phyloP scores from a whole-genome alignment of 257 asterid species.

The Capsicum pubescens region DNA sequence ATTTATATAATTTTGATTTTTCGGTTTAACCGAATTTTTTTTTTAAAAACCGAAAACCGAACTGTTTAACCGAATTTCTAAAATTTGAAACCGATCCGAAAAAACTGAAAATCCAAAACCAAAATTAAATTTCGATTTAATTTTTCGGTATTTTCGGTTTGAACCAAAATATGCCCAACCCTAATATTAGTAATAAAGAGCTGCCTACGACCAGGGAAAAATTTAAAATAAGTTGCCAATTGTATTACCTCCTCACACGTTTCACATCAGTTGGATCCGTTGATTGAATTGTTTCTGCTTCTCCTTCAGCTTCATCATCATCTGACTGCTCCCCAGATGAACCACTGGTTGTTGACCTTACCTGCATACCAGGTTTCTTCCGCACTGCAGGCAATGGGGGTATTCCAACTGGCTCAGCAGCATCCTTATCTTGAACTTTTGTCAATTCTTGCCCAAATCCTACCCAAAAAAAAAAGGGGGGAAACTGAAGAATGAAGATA shows the following conservation, averaged over 20 bases:
- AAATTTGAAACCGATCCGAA: too few species aligned
- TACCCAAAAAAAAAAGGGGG: conserved; percentile 10
- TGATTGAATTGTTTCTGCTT: conserved; percentile 63
- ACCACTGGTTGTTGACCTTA: conserved; percentile 86
- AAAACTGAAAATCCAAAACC: too few species aligned
- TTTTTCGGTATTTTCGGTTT: too few species aligned
- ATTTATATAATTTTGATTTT: too few species aligned
- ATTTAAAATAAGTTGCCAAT: neutral
- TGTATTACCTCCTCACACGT: conserved; percentile 83
- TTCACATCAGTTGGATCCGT: conserved; percentile 77
- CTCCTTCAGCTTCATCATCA: conserved; percentile 93
- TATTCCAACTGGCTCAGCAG: conserved; percentile 52
- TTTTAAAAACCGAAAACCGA: too few species aligned
- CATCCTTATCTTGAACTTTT: conserved; percentile 61
- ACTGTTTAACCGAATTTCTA: too few species aligned
- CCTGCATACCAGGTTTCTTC: conserved; percentile 63
- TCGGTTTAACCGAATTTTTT: too few species aligned
- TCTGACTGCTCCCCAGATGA: conserved; percentile 89
- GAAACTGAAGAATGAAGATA: conserved; percentile 2
- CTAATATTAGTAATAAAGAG: neutral
- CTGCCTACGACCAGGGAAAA: neutral
- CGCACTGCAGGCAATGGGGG: conserved; percentile 60
- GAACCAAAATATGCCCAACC: too few species aligned
- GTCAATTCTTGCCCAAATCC: conserved; percentile 54
- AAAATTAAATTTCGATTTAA: too few species aligned